These are phyloP conservation scores for Aspergillus chevalieri DNA, from an alignment of 2,329 filamentous ascomycete genomes.

Conservation along the genomic window DNA sequence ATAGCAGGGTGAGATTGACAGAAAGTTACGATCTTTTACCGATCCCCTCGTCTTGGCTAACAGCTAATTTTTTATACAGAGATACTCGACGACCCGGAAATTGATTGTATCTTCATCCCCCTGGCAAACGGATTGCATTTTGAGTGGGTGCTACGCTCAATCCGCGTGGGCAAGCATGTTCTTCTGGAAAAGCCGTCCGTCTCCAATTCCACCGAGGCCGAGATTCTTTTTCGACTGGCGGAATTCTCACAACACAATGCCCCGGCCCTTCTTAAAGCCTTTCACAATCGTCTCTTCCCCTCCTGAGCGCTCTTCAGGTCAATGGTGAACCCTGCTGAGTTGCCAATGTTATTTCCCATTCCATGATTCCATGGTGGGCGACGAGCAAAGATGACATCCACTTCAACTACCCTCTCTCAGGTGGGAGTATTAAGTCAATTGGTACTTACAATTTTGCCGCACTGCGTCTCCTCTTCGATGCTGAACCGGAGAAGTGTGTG, in stretches of 20 bases:
- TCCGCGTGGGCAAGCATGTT: conserved; percentile 50
- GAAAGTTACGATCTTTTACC: too few species aligned
- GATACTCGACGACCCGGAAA: conserved; percentile 24
- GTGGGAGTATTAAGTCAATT: conserved; percentile 32
- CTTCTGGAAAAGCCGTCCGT: conserved; percentile 50
- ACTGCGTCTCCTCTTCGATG: too few species aligned
- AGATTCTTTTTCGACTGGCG: conserved; percentile 38
- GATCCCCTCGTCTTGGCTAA: conserved; percentile 4
- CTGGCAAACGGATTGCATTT: conserved; percentile 36
- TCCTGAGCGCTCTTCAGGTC: conserved; percentile 40
- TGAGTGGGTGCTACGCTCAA: conserved; percentile 46
- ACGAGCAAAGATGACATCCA: conserved; percentile 39
- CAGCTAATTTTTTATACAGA: conserved; percentile 23
- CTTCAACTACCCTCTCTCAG: conserved; percentile 39
- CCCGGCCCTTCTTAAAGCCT: conserved; percentile 50
- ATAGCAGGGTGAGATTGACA: conserved; percentile 41
- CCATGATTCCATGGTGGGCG: conserved; percentile 6
- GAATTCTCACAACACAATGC: conserved; percentile 20
- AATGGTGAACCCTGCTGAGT: conserved; percentile 31
- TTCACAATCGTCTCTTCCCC: conserved; percentile 49
- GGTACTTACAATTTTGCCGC: conserved; percentile 32
- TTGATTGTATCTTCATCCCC: conserved; percentile 43
- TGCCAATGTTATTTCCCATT: conserved; percentile 33
- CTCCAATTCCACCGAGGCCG: conserved; percentile 44
- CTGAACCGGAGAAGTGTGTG: conserved; percentile 10